Evolutionary conservation across 2,329 filamentous ascomycete species (phyloP), one percentile per base, ranked within the genome.

Genomic region (Tolypocladium nubicola): DNA sequence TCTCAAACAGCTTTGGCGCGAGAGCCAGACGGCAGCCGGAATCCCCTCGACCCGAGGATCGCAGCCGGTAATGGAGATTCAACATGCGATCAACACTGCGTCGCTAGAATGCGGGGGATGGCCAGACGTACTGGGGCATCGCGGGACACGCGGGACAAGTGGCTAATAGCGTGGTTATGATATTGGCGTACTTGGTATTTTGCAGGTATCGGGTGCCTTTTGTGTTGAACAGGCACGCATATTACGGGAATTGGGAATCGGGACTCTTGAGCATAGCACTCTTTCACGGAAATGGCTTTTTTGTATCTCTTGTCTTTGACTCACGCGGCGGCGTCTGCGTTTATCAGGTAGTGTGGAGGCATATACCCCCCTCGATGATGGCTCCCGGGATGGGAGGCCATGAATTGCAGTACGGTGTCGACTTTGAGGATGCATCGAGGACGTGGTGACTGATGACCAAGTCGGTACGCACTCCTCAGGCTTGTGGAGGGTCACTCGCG

Each of bases 1-100:
- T 78, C n/a, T 72, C 73, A 13, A 66, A 63, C 56, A 69, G 63
- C 52, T 57, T 66, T 19, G 59, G 58, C n/a, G 56, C 47, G 4
- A 58, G 61, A 26, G 57, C 58, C 37, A 54, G 62, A 43, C 55
- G 57, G 6, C 63, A 62, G 39, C 68, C 62, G 4, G 65, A 60
- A 33, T 64, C 65, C 11, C 63, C 65, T 5, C 57, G 50, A 8
- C 54, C 58, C 10, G 66, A 67, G 52, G 66, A 67, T 50, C 64
- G 68, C 11, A 49, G 33, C 50, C 58, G 56, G n/a, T 59, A 49
- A 57, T 23, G 26, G 19, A 30, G 35, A 19, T 43, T 52, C 26
- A 49, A 16, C 7, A 16, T 19, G 45, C 26, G 13, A 4, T 38
- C 37, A 38, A 38, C 13, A 35, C 16, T 35, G 26, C 30, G 5